Evolutionary conservation across 2,329 filamentous ascomycete genomes (phyloP), one percentile per base, ranked within the genome.

Genomic region (Talaromyces amestolkiae): DNA sequence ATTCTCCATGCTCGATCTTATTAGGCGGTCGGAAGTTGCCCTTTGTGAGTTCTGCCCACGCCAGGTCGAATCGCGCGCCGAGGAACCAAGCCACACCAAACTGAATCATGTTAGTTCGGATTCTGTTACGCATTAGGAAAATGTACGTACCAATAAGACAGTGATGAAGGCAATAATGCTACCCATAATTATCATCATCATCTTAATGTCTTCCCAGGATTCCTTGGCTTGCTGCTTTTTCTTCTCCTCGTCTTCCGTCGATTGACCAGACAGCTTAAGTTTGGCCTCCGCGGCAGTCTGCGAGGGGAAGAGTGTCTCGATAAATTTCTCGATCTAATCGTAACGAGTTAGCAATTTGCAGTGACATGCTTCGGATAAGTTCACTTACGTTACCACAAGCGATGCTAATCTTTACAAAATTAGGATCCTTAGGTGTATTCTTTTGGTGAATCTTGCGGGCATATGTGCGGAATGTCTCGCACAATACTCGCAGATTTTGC

Each of bases 381-480:
- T 10, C 17, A 73, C 81, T 72, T 77, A 94, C 91, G 85, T 92
- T 93, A 74, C 87, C 94, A 75, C 94, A 96, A 64, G 91, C 90
- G 69, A 93, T 88, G 78, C 93, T 97, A 75, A 99, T 97, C 74
- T 92, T 89, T 54, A 97, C 82, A 81, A 90, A 99, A 76, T 93
- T 94, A 53, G 94, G 95, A 73, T 99, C 95, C 72, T 89, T 88
- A 0, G 95, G 94, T 69, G 93, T 92, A 78, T 97, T 98, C 86
- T 95, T 97, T 83, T 90, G 88, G 74, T 93, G 90, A 77, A 99
- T 98, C 77, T 86, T 87, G 71, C 91, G 87, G 9, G 87, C 84
- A 73, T 96, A 96, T 71, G 80, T 84, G 73, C 87, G 86, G 84
- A 98, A 98, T 13, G 92, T 86, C 6, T 92, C 89, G 76, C 91